Base-by-base conservation (phyloP, 73 alveolate species). In the Strombidium stylifer region DNA sequence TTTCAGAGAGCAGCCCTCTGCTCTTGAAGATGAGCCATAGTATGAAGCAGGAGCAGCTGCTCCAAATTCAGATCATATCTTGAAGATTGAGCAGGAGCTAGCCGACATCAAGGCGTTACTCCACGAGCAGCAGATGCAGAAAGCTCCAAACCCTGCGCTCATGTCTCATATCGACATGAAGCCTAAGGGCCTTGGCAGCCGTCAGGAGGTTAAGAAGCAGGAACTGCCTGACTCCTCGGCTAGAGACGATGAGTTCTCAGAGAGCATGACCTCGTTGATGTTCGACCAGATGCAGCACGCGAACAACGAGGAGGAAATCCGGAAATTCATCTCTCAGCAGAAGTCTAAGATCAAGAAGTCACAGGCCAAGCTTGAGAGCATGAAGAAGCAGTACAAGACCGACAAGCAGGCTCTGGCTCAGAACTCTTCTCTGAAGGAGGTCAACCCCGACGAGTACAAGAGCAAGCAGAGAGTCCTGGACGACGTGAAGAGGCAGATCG, bases 361-460 rank as follows among this genome's bases (percentile, higher is more conserved):
- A 0, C 19, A 69, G 46, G n/a, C 14, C 10, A 30, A 37, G 12
- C 58, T 69, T 2, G 72, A 69, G 1, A 5, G 36, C 5, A 72
- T 52, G 26, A 69, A 69, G 51, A 15, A 12, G 11, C 36, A 53
- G 37, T 41, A 19, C 53, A 51, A 41, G 40, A 36, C 34, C 14
- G 82, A 69, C 44, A 69, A 69, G 53, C 39, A 35, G 30, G 26
- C 34, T 14, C 30, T 48, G 3, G 82, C 51, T 12, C 52, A 31
- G 15, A n/a, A n/a, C n/a, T n/a, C n/a, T n/a, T n/a, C n/a, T n/a
- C 53, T 45, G 3, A 64, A 30, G 45, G 28, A 44, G 14, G 15
- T 39, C 8, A 65, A 64, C 30, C 78, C 78, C 8, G 12, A 49
- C 2, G 37, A 23, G 12, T 64, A 64, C 28, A 44, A 47, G 19